These are phyloP conservation scores for Luffa aegyptiaca DNA, from an alignment of 306 rosid genomes.

Conservation along the genomic window DNA sequence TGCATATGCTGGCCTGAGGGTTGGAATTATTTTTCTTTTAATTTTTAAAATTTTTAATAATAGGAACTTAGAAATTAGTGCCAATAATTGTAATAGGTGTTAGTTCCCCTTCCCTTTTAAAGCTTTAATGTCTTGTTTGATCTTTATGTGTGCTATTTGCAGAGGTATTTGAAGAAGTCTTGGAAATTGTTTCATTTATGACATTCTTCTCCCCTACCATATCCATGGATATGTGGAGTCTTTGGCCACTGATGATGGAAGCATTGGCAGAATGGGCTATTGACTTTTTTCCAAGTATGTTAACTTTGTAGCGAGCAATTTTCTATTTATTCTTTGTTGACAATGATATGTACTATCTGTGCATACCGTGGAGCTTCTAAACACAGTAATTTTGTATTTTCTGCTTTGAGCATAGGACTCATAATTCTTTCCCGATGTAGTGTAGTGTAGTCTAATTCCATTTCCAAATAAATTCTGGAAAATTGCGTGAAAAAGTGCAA, in stretches of 20 bases:
- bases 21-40: not conserved
- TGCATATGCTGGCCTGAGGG: not conserved
- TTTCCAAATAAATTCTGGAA: not conserved
- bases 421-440: not conserved
- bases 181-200: conserved; percentile 95
- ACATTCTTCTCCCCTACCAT: conserved; percentile 89
- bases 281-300: conserved; percentile 77
- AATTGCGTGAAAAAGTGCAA: not conserved
- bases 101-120: not conserved
- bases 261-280: conserved; percentile 90
- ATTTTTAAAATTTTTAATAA: not conserved
- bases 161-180: conserved; percentile 99
- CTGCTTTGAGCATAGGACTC: not conserved
- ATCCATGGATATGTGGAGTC: conserved; percentile 93
- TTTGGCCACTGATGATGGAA: conserved; percentile 96
- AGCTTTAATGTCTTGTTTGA: not conserved
- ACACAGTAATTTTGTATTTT: not conserved
- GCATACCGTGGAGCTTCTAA: not conserved
- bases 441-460: not conserved
- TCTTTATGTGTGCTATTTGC: conserved; percentile 15
- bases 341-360: not conserved
- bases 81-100: not conserved
- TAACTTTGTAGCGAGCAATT: not conserved
- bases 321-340: not conserved
- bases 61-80: not conserved